Evolutionary conservation across 2,329 filamentous ascomycete genomes (phyloP).

Genomic region (Cladosporium sphaerospermum): DNA sequence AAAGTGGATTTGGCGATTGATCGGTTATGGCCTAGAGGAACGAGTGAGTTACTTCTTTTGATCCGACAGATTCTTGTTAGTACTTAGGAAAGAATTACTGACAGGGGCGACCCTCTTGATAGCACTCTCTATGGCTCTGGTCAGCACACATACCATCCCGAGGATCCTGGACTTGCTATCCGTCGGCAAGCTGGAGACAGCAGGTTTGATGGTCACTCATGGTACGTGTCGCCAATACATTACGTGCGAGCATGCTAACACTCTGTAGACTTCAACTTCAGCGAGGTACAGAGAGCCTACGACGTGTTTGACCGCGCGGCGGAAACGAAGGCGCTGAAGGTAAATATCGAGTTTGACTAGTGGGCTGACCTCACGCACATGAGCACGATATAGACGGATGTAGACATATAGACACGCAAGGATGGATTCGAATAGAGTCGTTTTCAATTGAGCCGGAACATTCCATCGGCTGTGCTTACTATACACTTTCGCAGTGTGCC

Average conservation of each 20-base stretch:
- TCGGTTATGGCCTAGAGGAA: constrained; percentile 50
- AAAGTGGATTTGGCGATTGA: constrained; percentile 49
- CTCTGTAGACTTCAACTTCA: constrained; percentile 22
- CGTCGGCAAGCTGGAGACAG: constrained; percentile 20
- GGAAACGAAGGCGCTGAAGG: constrained; percentile 23
- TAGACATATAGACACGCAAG: too few species aligned
- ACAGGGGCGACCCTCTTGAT: neutral
- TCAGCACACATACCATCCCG: constrained; percentile 23
- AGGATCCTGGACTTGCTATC: constrained; percentile 20
- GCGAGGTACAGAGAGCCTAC: constrained; percentile 23
- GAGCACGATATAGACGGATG: too few species aligned
- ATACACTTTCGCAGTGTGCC: too few species aligned
- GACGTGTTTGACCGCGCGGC: constrained; percentile 22
- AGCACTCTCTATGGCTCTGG: constrained; percentile 22
- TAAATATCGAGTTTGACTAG: constrained; percentile 19
- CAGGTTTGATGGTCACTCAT: constrained; percentile 21
- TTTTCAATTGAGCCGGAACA: too few species aligned
- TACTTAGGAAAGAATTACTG: neutral
- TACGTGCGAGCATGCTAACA: neutral
- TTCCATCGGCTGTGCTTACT: too few species aligned
- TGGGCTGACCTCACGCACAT: neutral
- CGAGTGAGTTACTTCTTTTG: constrained; percentile 33
- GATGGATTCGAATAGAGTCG: too few species aligned
- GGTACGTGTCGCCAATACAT: constrained; percentile 9
- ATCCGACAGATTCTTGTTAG: constrained; percentile 3